Evolutionary conservation across 805 yeast species (phyloP).

Genomic region (Hermanozyma aechmeae): DNA sequence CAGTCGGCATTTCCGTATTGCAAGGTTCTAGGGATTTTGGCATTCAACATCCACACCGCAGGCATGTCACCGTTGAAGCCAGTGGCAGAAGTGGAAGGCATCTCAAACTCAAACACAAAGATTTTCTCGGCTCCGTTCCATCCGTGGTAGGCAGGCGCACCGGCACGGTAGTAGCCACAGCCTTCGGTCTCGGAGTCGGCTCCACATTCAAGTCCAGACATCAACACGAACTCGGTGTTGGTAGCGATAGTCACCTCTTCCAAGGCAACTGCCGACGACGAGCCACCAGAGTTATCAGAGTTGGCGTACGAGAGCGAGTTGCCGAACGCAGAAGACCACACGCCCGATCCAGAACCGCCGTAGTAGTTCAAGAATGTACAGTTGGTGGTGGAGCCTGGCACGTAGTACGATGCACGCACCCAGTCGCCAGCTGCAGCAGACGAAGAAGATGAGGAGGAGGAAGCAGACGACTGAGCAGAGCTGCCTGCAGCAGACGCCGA

Average conservation of each 20-base stretch:
- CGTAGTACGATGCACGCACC: slow-evolving; percentile 61
- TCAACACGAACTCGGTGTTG: slow-evolving; percentile 72
- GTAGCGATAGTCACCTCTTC: slow-evolving; percentile 62
- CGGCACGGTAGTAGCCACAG: slow-evolving; percentile 83
- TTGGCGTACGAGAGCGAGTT: slow-evolving; percentile 83
- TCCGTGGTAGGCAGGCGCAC: slow-evolving; percentile 91
- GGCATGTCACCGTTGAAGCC: slow-evolving; percentile 82
- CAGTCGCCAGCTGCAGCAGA: slow-evolving; percentile 31
- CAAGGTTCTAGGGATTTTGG: slow-evolving; percentile 91
- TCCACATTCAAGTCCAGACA: slow-evolving; percentile 58
- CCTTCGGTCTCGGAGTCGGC: slow-evolving; percentile 24
- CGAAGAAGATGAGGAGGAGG: slow-evolving; percentile 24
- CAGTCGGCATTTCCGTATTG: slow-evolving; percentile 83
- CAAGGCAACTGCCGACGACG: slow-evolving; percentile 60
- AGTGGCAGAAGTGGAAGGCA: slow-evolving; percentile 60
- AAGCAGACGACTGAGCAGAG: slow-evolving; percentile 19
- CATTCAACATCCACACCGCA: slow-evolving; percentile 93
- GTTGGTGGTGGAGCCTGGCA: slow-evolving; percentile 64
- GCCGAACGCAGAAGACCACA: slow-evolving; percentile 81
- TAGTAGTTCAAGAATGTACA: slow-evolving; percentile 75
- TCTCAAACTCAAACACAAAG: slow-evolving; percentile 85
- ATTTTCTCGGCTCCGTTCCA: slow-evolving; percentile 79
- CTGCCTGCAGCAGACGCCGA: slow-evolving; percentile 27
- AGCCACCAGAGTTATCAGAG: slow-evolving; percentile 66
- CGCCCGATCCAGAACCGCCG: slow-evolving; percentile 90